Evolutionary conservation across 176 grass and related monocot species (phyloP).

Genomic region (Zea luxurians): DNA sequence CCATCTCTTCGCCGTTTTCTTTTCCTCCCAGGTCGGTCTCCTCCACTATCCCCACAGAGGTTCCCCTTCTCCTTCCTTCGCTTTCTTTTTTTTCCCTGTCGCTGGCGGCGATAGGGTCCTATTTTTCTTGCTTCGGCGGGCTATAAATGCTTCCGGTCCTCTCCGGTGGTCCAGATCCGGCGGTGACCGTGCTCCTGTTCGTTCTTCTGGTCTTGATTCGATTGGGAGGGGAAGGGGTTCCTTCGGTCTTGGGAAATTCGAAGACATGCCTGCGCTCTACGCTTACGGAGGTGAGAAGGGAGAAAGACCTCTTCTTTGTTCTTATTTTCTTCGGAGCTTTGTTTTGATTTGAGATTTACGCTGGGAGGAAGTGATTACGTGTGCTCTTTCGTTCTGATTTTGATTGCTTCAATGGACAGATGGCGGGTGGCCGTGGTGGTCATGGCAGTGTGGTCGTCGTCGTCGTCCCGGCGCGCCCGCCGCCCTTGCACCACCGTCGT

Average conservation of each 20-base stretch:
- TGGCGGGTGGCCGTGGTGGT: too few relatives aligned
- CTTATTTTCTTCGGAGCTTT: not conserved
- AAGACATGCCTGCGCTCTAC: constrained; percentile 55
- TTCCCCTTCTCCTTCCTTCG: not conserved
- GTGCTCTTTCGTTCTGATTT: not conserved
- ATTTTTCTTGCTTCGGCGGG: constrained; percentile 12
- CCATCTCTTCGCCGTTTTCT: not conserved
- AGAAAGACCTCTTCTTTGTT: not conserved
- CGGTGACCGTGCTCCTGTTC: constrained; percentile 1
- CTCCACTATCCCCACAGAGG: not conserved
- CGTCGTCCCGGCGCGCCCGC: too few relatives aligned
- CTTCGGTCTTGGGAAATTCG: constrained; percentile 21
- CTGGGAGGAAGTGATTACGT: not conserved
- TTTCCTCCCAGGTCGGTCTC: not conserved
- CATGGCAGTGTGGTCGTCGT: too few relatives aligned
- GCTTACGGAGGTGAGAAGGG: constrained; percentile 60
- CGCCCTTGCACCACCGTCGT: too few relatives aligned
- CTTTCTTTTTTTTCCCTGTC: constrained; percentile 59
- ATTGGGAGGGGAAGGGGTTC: constrained; percentile 26
- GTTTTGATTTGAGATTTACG: not conserved
- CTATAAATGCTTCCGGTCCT: constrained; percentile 62
- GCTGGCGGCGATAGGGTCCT: constrained; percentile 54
- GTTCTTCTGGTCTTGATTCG: not conserved
- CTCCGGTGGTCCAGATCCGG: constrained; percentile 41
- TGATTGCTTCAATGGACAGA: constrained; percentile 25